A percentile compares a stretch with the other conserved stretches of the same genome.
These are phyloP conservation scores for Hypoxylon sp. DNA, from an alignment of 2,329 filamentous ascomycete species.

Conservation along the genomic window DNA sequence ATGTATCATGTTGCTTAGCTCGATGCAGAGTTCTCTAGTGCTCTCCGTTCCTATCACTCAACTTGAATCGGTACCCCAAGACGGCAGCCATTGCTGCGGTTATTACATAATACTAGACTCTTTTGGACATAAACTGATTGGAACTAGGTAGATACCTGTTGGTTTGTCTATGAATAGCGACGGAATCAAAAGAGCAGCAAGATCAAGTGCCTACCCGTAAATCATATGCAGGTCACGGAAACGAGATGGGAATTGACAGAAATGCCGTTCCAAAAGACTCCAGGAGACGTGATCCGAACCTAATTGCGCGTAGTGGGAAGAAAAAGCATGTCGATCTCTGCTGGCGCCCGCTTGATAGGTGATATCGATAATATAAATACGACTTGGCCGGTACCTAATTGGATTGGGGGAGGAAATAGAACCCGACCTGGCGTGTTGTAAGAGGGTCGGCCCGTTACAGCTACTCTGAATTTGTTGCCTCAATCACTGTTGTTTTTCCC, in stretches of 20 bases:
- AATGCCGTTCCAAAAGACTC: constrained; percentile 36
- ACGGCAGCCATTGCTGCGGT: constrained; percentile 16
- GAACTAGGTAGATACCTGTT: background rate
- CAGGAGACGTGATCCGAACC: constrained; percentile 29
- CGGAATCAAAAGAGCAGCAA: constrained; percentile 16
- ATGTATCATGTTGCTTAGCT: constrained; percentile 8
- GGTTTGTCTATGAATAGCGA: constrained; percentile 28
- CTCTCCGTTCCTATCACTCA: constrained; percentile 21
- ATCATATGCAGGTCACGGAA: constrained; percentile 16
- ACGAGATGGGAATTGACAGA: constrained; percentile 38
- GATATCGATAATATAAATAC: constrained; percentile 29
- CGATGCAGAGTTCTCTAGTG: constrained; percentile 26
- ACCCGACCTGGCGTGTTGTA: constrained; percentile 20
- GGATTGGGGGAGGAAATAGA: constrained; percentile 29
- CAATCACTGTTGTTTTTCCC: background rate
- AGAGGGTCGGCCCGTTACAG: constrained; percentile 41
- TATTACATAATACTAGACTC: constrained; percentile 1
- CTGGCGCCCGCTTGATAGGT: constrained; percentile 37
- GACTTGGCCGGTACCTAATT: background rate
- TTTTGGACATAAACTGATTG: background rate
- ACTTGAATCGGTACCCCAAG: constrained; percentile 16
- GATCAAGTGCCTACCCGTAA: constrained; percentile 32
- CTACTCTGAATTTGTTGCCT: constrained; percentile 19
- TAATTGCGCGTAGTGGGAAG: constrained; percentile 28
- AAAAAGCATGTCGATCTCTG: constrained; percentile 37